Evolutionary conservation across 2,329 filamentous ascomycete genomes (phyloP), one percentile per base, ranked within the genome.

Genomic region (Fusarium staphyleae): DNA sequence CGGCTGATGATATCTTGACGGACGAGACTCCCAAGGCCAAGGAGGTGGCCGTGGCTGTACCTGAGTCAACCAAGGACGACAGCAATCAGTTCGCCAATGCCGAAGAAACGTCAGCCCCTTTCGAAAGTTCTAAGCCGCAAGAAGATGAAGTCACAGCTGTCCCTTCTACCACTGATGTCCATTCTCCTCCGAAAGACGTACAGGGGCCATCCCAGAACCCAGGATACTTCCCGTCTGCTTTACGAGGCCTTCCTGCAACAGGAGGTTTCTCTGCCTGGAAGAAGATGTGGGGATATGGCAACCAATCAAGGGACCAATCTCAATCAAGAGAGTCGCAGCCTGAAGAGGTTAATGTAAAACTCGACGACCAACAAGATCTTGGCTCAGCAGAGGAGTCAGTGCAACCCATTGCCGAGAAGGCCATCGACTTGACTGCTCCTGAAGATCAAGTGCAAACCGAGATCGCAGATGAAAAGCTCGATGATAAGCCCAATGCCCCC

Each of bases 191-290:
- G 7, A 46, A 45, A 18, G 39, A 47, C 16, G 33, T 18, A 19
- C 60, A 58, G 29, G 55, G 54, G n/a, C 53, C 52, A 22, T 24
- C 36, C n/a, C 47, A 54, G 24, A 60, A 30, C 12, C 52, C 52
- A 50, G 44, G 48, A 39, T 66, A 63, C 45, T 66, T 65, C 26
- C 59, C 63, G 24, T 61, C 61, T n/a, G 54, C 63, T 10, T 51
- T 64, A 10, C 52, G 63, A 11, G 52, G 45, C 15, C 51, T 64
- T 15, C 63, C 63, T 18, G 48, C 52, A 12, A 46, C 59, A 9
- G 55, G 54, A 29, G 54, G 60, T 43, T 11, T 55, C 44, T 57
- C 54, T 34, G 50, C 50, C 18, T 64, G 63, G 43, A 60, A 48
- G 32, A 62, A 50, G 26, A 57, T 64, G 55, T 64, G 61, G 61